These are phyloP conservation scores for Phytopythium mirpurense DNA, from an alignment of 352 stramenopile genomes.

Conservation along the genomic window DNA sequence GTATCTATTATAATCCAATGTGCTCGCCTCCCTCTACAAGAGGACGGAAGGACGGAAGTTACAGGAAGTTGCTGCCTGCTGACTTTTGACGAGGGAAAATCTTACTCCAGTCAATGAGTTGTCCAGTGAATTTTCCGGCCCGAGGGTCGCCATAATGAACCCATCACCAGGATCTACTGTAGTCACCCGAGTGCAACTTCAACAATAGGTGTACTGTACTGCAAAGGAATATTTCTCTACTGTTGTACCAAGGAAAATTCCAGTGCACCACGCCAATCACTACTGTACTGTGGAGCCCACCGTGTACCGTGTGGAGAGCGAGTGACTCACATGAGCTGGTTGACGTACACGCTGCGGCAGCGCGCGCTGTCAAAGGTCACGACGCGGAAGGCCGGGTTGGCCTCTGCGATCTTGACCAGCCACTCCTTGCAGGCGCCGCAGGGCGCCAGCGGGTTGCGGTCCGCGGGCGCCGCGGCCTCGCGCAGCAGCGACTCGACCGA, in stretches of 20 bases:
- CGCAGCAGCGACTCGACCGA: slow-evolving; percentile 40
- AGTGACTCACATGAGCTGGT: slow-evolving; percentile 64
- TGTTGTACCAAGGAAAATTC: no score
- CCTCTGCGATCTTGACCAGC: slow-evolving; percentile 98
- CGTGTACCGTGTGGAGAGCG: neutral
- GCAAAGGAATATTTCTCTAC: no score
- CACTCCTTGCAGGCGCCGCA: slow-evolving; percentile 99
- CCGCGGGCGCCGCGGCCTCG: slow-evolving; percentile 21
- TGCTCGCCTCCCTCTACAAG: slow-evolving; percentile 1
- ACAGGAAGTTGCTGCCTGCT: no score
- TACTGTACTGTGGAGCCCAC: no score
- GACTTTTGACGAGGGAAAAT: neutral
- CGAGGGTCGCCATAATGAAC: neutral
- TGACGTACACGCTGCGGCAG: slow-evolving; percentile 91
- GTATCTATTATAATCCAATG: no score
- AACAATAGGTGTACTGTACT: no score
- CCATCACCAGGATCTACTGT: no score
- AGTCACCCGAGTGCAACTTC: neutral
- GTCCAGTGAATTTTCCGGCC: neutral
- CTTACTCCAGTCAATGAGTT: slow-evolving; percentile 5
- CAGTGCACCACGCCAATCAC: no score
- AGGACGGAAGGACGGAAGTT: no score
- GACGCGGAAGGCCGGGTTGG: slow-evolving; percentile 96
- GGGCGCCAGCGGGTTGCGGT: slow-evolving; percentile 96
- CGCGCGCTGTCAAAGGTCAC: slow-evolving; percentile 95